Conservation (phyloP, 495 filamentous ascomycete species). For the Talaromyces borbonicus region DNA sequence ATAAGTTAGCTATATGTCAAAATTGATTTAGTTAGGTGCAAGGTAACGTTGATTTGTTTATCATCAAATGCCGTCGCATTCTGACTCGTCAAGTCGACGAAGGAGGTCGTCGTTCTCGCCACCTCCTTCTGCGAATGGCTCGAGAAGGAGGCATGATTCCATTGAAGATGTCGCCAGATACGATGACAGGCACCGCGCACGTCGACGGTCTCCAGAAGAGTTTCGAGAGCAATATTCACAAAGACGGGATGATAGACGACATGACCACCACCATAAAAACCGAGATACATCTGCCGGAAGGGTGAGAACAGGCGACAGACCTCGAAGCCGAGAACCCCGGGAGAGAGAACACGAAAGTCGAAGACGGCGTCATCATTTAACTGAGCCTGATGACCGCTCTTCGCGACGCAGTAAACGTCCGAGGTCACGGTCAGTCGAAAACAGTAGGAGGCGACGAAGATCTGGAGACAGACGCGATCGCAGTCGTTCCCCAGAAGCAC, state of each 20-base stretch:
- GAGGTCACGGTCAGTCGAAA: slow-evolving; percentile 12
- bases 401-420: slow-evolving; percentile 11
- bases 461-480: slow-evolving; percentile 22
- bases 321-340: slow-evolving; percentile 14
- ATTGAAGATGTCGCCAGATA: slow-evolving; percentile 7
- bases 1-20: too few relatives aligned
- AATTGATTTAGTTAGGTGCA: too few relatives aligned
- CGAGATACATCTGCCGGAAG: slow-evolving; percentile 18
- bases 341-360: slow-evolving; percentile 12
- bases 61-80: slow-evolving; percentile 2
- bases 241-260: slow-evolving; percentile 1
- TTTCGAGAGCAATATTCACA: background rate
- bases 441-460: slow-evolving; percentile 19
- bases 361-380: slow-evolving; percentile 14
- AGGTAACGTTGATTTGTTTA: background rate
- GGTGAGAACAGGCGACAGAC: slow-evolving; percentile 21
- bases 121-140: too few relatives aligned
- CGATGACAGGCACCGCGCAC: slow-evolving; percentile 13
- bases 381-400: slow-evolving; percentile 20
- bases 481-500: slow-evolving; percentile 18
- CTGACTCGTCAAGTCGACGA: too few relatives aligned
- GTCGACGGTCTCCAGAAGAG: slow-evolving; percentile 10
- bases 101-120: too few relatives aligned
- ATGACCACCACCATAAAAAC: slow-evolving; percentile 2
- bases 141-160: too few relatives aligned